Evolutionary conservation across 805 yeast genomes (phyloP), one percentile per base, ranked within the genome.

Genomic region (Starmera amethionina): DNA sequence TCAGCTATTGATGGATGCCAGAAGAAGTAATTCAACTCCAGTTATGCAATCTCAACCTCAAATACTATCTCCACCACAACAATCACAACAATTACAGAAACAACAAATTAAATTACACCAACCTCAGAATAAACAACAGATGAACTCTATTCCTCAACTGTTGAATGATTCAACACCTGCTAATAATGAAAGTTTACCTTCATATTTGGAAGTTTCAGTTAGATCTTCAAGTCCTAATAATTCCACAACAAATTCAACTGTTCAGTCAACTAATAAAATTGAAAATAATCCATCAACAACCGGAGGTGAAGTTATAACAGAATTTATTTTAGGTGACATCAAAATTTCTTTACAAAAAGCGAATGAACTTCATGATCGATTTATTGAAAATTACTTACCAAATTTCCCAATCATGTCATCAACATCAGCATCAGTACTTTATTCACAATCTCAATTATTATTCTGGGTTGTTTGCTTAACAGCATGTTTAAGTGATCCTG

Each of bases 391-490:
- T 42, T 81, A 79, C 52, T 63, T 84, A 19, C 94, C 95, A 0
- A 82, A 72, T 49, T 66, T 88, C 50, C 96, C 96, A 2, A 83
- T 89, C 11, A 65, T 89, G 55, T 71, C 78, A 27, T 77, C 94
- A 0, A 65, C 70, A 35, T 70, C 75, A 36, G 89, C 94, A 3
- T 70, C 79, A 0, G 93, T 84, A 54, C 70, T 89, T 16, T 86
- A 85, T 58, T 72, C 82, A 14, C 93, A 85, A 52, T 84, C 95
- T 0, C 90, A 84, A 53, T 65, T 88, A 18, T 65, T 89, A 39
- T 89, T 89, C 55, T 89, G 97, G 97, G 75, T 95, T 0, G 90
- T 88, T 3, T 82, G 86, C 67, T 66, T 85, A 35, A 86, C 95
- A 0, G 95, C 96, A 0, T 78, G 93, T 35, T 64, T 82, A 15